Evolutionary conservation across 495 filamentous ascomycete genomes (phyloP), one percentile per base, ranked within the genome.

Genomic region (Neurospora sp.): DNA sequence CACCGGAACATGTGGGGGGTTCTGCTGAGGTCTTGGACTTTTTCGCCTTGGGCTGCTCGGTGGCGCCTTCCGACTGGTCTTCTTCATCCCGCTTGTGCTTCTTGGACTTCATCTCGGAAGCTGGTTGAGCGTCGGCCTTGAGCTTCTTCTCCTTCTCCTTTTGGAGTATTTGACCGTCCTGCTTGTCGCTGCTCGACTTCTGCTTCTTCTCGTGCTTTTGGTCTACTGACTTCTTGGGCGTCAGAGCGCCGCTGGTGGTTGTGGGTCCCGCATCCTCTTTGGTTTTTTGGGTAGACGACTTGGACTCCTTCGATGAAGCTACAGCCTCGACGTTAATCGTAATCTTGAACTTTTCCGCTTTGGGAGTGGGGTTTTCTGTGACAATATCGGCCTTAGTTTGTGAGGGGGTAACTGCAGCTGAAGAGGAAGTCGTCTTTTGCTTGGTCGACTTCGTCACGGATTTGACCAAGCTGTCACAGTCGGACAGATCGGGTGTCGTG

Each of bases 11-110:
- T 53, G 22, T 71, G 70, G 41, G 31, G 6, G 9, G 7, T 37
- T 74, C 37, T n/a, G 4, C 3, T 9, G 40, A 44, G 53, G 69
- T 40, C 40, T 74, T 75, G 40, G 73, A 3, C 59, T 76, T 74
- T 70, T 75, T 75, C 40, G 39, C 20, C 35, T 72, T 72, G 69
- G 40, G 38, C 70, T 72, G 35, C 46, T 72, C 38, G 14, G n/a
- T 31, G 22, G 35, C 14, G 7, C 27, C 22, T n/a, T 70, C 46
- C 22, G 31, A 38, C 31, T 41, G 46, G 70, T 14, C 71, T 4
- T 69, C 40, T 27, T 46, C 41, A 31, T 73, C 69, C 5, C 41
- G 48, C 66, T 71, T 61, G 22, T 41, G 73, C 40, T 74, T 76
- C 48, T 73, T 70, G 14, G 35, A 31, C 39, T 71, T 72, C 27